Conservation (phyloP, 192 early-diverging fungal genomes). For the Umbelopsis sp. region DNA sequence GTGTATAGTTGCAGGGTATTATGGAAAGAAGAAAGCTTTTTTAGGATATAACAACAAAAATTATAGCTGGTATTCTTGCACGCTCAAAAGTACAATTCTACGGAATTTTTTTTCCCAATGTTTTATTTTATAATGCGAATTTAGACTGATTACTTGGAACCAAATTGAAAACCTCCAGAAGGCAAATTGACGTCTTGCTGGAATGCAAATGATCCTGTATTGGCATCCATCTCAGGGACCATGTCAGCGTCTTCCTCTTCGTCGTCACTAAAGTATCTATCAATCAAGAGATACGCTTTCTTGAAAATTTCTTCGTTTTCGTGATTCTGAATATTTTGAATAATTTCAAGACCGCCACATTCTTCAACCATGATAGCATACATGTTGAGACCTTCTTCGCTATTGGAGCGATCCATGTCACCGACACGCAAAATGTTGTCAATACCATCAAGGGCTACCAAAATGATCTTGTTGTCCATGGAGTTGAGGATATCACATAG, state of each 20-base stretch:
- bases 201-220: conserved; percentile 75
- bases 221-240: conserved; percentile 50
- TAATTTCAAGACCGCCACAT: conserved; percentile 51
- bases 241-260: conserved; percentile 41
- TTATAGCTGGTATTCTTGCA: not conserved
- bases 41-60: not conserved
- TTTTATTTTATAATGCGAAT: conserved; percentile 1
- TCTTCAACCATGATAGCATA: conserved; percentile 52
- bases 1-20: not conserved
- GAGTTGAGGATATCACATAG: conserved; percentile 49
- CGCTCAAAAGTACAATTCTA: not conserved
- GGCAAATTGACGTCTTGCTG: conserved; percentile 62
- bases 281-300: conserved; percentile 52
- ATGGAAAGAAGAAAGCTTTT: not conserved
- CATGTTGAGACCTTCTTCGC: conserved; percentile 36
- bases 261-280: conserved; percentile 48
- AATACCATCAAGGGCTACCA: conserved; percentile 48
- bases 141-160: conserved; percentile 20
- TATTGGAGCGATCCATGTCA: conserved; percentile 33
- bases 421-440: conserved; percentile 53
- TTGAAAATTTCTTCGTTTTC: conserved; percentile 52
- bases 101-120: conserved; percentile 14
- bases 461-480: conserved; percentile 47
- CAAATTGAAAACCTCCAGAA: conserved; percentile 79
- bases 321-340: conserved; percentile 50